Percentiles rank a stretch among this genome's conserved stretches.
These are phyloP conservation scores for Fraxinus xanthoxyloides DNA, from an alignment of 305 asterid species.

Conservation along the genomic window DNA sequence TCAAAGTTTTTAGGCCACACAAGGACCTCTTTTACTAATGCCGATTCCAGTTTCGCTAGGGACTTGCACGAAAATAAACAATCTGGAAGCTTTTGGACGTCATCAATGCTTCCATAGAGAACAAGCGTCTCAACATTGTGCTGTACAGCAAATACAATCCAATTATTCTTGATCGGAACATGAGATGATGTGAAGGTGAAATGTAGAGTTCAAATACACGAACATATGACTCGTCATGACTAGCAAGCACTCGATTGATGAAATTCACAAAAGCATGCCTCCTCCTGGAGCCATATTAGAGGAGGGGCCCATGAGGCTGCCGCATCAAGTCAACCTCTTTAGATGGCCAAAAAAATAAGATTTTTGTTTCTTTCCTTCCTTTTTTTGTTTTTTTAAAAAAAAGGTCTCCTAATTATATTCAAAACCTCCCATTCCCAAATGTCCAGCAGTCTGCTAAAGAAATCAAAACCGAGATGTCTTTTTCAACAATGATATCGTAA, in stretches of 20 bases:
- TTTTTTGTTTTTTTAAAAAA: no score
- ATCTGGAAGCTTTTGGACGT: background rate
- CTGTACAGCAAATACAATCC: slow-evolving; percentile 15
- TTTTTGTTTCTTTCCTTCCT: no score
- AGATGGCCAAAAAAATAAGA: no score
- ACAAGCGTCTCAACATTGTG: slow-evolving; percentile 16
- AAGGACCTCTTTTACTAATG: background rate
- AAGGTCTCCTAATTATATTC: no score
- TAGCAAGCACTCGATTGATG: slow-evolving; percentile 1
- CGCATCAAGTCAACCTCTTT: no score
- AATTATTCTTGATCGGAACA: background rate
- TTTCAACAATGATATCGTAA: no score
- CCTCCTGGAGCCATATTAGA: no score
- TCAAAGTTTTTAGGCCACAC: background rate
- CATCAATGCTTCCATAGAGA: slow-evolving; percentile 4
- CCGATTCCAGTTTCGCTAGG: slow-evolving; percentile 21
- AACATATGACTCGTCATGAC: slow-evolving; percentile 15
- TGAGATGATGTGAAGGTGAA: background rate
- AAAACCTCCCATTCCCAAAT: no score
- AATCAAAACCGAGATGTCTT: no score
- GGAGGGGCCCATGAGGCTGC: no score
- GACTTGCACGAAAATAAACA: slow-evolving; percentile 11
- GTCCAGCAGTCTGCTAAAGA: no score
- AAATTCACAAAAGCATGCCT: background rate
- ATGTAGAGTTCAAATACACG: background rate